A percentile compares a stretch with the other conserved stretches of the same genome.
Conservation (phyloP, 768 basidiomycete genomes). For the Podaxis mareebaensis region DNA sequence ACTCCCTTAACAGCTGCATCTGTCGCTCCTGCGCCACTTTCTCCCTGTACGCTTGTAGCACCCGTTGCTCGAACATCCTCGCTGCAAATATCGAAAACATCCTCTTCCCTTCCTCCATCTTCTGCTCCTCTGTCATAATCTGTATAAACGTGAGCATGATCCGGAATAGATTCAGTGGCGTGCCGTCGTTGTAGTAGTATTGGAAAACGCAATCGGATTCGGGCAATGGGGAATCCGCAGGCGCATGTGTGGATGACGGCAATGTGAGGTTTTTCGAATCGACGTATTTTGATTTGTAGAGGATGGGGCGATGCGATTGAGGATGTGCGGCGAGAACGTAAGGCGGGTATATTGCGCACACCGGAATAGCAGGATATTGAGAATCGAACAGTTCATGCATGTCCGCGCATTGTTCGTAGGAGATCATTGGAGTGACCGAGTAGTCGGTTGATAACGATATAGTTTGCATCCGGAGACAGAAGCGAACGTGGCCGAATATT, state of each 20-base stretch:
- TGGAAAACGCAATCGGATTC: not conserved
- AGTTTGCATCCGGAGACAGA: too few species aligned
- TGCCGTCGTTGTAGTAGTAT: conserved; percentile 1
- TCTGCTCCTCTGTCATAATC: conserved; percentile 93
- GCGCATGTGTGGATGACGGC: not conserved
- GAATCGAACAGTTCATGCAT: too few species aligned
- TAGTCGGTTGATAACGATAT: too few species aligned
- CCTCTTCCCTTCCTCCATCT: conserved; percentile 98
- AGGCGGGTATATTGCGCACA: conserved; percentile 23
- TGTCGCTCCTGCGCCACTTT: conserved; percentile 96
- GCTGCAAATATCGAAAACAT: conserved; percentile 99
- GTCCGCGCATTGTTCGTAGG: too few species aligned
- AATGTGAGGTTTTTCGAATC: not conserved
- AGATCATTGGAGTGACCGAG: too few species aligned
- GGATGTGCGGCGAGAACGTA: conserved; percentile 3
- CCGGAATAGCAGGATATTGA: too few species aligned
- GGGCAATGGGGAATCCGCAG: not conserved
- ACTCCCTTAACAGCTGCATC: conserved; percentile 86
- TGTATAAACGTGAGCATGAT: conserved; percentile 26
- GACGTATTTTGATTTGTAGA: not conserved
- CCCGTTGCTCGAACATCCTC: conserved; percentile 98
- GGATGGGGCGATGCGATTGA: not conserved
- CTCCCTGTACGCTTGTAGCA: conserved; percentile 94
- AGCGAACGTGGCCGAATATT: too few species aligned
- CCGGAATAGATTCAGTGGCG: conserved; percentile 8